phyloP scores from a whole-genome alignment of 768 basidiomycete genomes.

The Holtermanniella nyarrowii region DNA sequence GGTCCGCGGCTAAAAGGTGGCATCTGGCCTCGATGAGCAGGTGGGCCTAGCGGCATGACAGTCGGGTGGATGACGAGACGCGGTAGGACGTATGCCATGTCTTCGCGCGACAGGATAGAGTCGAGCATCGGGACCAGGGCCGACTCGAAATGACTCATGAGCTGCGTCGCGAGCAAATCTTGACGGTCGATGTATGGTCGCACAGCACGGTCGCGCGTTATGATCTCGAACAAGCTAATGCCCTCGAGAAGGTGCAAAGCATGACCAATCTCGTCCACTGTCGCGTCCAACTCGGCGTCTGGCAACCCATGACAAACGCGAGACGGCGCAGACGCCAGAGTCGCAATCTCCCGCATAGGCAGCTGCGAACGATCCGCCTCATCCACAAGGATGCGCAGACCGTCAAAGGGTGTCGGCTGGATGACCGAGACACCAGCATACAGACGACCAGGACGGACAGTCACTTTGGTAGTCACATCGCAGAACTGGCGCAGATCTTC shows the following conservation, averaged over 20 bases:
- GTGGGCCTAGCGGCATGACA: constrained; percentile 35
- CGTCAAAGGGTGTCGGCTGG: constrained; percentile 41
- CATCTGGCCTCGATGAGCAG: constrained; percentile 2
- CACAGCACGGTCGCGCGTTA: constrained; percentile 22
- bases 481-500: constrained; percentile 31
- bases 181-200: neutral
- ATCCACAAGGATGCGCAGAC: constrained; percentile 37
- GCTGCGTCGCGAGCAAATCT: constrained; percentile 4
- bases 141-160: constrained; percentile 27
- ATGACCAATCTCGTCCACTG: constrained; percentile 40
- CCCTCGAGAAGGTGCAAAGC: constrained; percentile 35
- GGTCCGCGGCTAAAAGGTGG: neutral
- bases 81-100: constrained; percentile 34
- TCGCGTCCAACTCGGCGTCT: constrained; percentile 17
- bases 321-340: constrained; percentile 1
- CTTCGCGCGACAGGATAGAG: constrained; percentile 27
- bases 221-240: constrained; percentile 30
- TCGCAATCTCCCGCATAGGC: constrained; percentile 34
- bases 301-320: neutral
- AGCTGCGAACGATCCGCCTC: constrained; percentile 30
- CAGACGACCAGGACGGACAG: constrained; percentile 27
- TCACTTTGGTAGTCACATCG: constrained; percentile 20
- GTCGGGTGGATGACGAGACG: constrained; percentile 34
- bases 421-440: constrained; percentile 38
- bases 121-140: constrained; percentile 40